Percentiles rank a stretch among this genome's conserved stretches.
phyloP scores from a whole-genome alignment of 1,139 yeast species.

The Suhomyces panamericanus region DNA sequence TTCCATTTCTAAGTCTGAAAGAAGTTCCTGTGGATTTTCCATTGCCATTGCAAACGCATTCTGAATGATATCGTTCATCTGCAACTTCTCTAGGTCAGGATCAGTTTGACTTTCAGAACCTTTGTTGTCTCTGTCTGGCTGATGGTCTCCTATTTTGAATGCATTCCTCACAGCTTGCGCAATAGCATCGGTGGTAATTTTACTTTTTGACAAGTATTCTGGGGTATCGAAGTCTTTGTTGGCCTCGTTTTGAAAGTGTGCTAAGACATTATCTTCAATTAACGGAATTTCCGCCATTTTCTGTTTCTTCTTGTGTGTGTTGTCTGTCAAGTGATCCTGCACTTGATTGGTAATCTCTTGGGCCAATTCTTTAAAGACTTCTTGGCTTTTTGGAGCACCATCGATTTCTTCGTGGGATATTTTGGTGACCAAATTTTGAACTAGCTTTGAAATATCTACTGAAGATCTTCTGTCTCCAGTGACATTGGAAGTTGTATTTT shows the following conservation, averaged over 20 bases:
- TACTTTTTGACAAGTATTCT: not conserved
- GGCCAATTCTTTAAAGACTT: constrained; percentile 34
- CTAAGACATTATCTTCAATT: constrained; percentile 40
- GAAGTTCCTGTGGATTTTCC: constrained; percentile 59
- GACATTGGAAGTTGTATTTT: not conserved
- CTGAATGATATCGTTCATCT: constrained; percentile 67
- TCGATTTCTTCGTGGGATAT: constrained; percentile 17
- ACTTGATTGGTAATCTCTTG: constrained; percentile 37
- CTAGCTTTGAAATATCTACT: constrained; percentile 22
- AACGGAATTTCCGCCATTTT: constrained; percentile 30
- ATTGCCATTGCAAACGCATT: constrained; percentile 74
- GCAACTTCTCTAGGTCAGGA: constrained; percentile 51
- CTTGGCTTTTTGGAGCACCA: constrained; percentile 14
- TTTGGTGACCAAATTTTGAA: constrained; percentile 25
- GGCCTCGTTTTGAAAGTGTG: constrained; percentile 42
- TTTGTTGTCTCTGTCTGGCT: not conserved
- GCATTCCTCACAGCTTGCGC: constrained; percentile 30
- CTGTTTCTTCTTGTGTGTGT: constrained; percentile 10
- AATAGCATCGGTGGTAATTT: constrained; percentile 19
- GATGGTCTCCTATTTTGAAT: constrained; percentile 14
- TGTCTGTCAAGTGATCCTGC: constrained; percentile 26
- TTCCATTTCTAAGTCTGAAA: constrained; percentile 49
- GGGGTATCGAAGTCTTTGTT: constrained; percentile 21
- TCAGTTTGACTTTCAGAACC: constrained; percentile 9
- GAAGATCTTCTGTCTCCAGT: constrained; percentile 3